Base-by-base conservation (phyloP, 768 basidiomycete species). In the Xerocomellus dryophilus region DNA sequence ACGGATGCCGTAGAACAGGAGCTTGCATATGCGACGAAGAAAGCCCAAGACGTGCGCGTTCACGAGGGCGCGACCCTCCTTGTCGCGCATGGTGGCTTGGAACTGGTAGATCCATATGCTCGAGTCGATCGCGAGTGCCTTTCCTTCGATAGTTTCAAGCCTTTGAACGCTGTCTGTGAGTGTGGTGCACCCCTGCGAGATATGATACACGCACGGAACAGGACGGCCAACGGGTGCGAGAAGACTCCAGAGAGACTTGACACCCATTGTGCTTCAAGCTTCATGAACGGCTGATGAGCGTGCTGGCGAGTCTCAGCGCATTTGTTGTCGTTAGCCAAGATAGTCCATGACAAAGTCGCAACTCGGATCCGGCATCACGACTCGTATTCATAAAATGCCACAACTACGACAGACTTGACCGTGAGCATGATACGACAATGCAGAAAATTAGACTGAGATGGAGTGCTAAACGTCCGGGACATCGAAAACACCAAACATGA, bases 41-140 rank as follows among this genome's bases (percentile, higher is more conserved):
- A 91, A 91, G 51, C 96, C 94, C 41, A 98, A 74, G 15, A 99
- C 85, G 72, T 98, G 97, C 1, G 96, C 95, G 65, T 98, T 98
- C 48, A 88, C 82, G 41, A 99, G 74, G 12, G 81, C 90, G 21
- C 86, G 84, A 25, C 97, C 97, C 54, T 98, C 93, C 66, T 93
- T 98, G 72, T 96, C 95, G 21, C 97, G 84, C 95, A 98, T 98
- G 9, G 97, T 98, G 20, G 96, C 95, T 74, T 98, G 96, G 66
- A 99, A 99, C 71, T 99, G 97, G 71, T 99, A 99, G 50, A 99
- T 85, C 97, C 97, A 99, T 59, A 99, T 98, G 61, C 93, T 97
- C 4, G 95, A 98, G 72, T 99, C 97, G 51, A 99, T 98, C 3
- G 97, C 97, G 74, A 99, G 83, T 10, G 84, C 76, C 68, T 94